These are phyloP conservation scores for Mortierella sp. DNA, from an alignment of 371 early-diverging fungal genomes.

Conservation along the genomic window DNA sequence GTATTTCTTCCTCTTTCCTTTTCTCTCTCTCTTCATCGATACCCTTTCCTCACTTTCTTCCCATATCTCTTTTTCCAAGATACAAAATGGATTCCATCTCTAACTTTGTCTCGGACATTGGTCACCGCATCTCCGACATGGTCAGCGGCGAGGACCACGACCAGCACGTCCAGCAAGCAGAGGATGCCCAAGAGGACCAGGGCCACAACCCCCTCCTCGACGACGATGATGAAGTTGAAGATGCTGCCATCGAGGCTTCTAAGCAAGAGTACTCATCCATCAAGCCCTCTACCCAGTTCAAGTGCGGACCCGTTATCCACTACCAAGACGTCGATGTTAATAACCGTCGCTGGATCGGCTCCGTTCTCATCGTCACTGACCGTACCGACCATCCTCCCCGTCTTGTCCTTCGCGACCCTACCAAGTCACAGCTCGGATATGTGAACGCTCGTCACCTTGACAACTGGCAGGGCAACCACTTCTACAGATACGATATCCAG, in stretches of 20 bases:
- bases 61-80: neutral
- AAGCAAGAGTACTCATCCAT: constrained; percentile 47
- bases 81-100: constrained; percentile 23
- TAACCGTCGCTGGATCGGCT: constrained; percentile 44
- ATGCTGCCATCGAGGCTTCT: constrained; percentile 32
- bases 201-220: constrained; percentile 37
- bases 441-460: constrained; percentile 33
- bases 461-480: constrained; percentile 49
- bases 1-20: neutral
- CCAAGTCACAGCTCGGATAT: constrained; percentile 43
- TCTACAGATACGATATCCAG: constrained; percentile 52
- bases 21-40: constrained; percentile 8
- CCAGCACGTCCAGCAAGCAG: constrained; percentile 20
- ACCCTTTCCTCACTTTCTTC: constrained; percentile 4
- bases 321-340: constrained; percentile 41
- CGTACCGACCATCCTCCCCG: constrained; percentile 25
- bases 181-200: constrained; percentile 6
- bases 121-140: constrained; percentile 34
- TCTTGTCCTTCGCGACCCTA: constrained; percentile 47
- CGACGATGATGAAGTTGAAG: constrained; percentile 45
- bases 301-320: constrained; percentile 45
- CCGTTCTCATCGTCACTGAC: constrained; percentile 47
- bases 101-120: constrained; percentile 15
- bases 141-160: constrained; percentile 46
- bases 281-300: constrained; percentile 45